Conservation (phyloP, 1,284 basidiomycete genomes). For the Moesziomyces globuligerus region DNA sequence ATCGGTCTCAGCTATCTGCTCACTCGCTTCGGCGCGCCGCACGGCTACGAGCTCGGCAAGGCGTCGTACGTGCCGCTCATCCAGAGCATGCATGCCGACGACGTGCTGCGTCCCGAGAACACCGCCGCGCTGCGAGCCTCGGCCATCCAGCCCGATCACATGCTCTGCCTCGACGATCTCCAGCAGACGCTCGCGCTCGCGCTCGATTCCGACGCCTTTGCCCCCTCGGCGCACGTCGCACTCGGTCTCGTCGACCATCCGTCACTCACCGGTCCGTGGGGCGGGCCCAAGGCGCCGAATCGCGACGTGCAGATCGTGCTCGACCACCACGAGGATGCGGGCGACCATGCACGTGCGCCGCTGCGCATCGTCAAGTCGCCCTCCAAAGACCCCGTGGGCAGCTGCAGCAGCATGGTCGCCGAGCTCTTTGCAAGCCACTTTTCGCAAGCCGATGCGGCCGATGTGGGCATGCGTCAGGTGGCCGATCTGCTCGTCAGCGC, state of each 20-base stretch:
- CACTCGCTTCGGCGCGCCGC: conserved; percentile 30
- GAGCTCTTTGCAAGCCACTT: conserved; percentile 42
- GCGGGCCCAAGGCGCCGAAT: conserved; percentile 22
- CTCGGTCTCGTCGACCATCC: conserved; percentile 56
- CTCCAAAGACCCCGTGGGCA: conserved; percentile 50
- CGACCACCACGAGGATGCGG: conserved; percentile 94
- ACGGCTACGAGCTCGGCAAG: conserved; percentile 19
- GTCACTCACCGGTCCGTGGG: conserved; percentile 45
- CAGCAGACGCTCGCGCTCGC: conserved; percentile 25
- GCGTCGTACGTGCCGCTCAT: conserved; percentile 75
- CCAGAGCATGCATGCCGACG: conserved; percentile 77
- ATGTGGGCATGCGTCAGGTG: conserved; percentile 34
- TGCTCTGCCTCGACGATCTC: conserved; percentile 51
- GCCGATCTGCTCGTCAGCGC: conserved; percentile 68
- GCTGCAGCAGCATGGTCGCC: conserved; percentile 48
- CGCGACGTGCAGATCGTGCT: conserved; percentile 78
- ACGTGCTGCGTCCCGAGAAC: conserved; percentile 87
- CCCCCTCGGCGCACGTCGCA: conserved; percentile 26
- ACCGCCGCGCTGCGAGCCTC: conserved; percentile 47
- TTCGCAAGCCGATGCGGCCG: conserved; percentile 12
- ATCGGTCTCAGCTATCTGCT: conserved; percentile 60
- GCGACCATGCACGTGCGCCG: conserved; percentile 71
- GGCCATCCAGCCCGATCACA: conserved; percentile 17
- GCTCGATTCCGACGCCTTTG: conserved; percentile 30
- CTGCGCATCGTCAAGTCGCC: conserved; percentile 56